Evolutionary conservation across 108 stramenopile species (phyloP), one percentile per base, ranked within the genome.

Genomic region (Conticribra guillardii): DNA sequence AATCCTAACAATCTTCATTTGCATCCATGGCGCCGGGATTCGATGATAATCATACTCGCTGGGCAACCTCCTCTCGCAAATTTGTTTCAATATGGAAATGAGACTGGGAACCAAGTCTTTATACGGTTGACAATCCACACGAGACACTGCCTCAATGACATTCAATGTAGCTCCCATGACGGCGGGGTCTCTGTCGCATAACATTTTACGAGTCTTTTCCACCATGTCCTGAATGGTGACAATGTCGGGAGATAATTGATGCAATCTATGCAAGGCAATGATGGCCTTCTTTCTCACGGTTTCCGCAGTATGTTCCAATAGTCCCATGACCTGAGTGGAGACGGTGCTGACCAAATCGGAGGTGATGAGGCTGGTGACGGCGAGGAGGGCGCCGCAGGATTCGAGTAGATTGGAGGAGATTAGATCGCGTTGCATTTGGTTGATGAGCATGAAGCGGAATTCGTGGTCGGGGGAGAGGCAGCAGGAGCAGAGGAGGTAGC

Each of bases 11-110:
- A 99, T 71, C 68, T 92, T 89, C 80, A 98, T 92, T 82, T 99
- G 99, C 75, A 98, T 97, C 99, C 99, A 99, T 5, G 99, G 99
- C 4, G 99, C 97, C 2, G 99, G 99, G 19, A 99, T 94, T 1
- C 97, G 87, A 82, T 99, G 99, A 81, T 99, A 99, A 78, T 98
- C 97, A 76, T 84, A 99, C 54, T 98, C 99, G n/a, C 85, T 68
- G 2, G 99, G 99, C 28, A 99, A 78, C 16, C 99, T 91, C 64
- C 96, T 96, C 65, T 99, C 99, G 17, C 88, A 77, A 69, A 99
- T 93, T 88, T 99, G 99, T 73, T 98, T 98, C 31, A 99, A 76
- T 57, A 99, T 98, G 64, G 82, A 82, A 29, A 98, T 94, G 68
- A 98, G 88, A 48, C 84, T 86, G 4, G 98, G 92, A 24, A 99